These are phyloP conservation scores for Akanthomyces uredinophilus DNA, from an alignment of 2,329 filamentous ascomycete genomes.

Conservation along the genomic window DNA sequence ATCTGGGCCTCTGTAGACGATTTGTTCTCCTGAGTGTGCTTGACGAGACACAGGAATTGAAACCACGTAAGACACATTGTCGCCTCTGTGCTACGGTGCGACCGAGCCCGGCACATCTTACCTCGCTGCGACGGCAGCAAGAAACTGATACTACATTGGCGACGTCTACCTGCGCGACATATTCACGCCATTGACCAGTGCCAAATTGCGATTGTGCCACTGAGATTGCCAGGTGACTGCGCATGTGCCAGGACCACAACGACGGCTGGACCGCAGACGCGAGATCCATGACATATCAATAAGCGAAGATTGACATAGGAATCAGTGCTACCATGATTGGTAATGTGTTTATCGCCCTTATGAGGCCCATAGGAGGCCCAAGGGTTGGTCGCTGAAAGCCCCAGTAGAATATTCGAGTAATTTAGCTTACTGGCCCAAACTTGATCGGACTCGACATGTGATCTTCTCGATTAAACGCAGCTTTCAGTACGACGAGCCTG, in stretches of 20 bases:
- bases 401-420: background rate
- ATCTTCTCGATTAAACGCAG: too few relatives aligned
- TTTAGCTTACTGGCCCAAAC: background rate
- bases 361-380: background rate
- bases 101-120: background rate
- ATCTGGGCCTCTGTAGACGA: conserved; percentile 40
- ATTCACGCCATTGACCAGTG: background rate
- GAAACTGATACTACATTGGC: background rate
- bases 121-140: background rate
- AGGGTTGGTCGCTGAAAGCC: background rate
- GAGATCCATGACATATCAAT: background rate
- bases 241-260: background rate
- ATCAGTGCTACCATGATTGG: background rate
- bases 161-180: background rate
- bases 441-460: too few relatives aligned
- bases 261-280: background rate
- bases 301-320: background rate
- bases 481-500: conserved; percentile 16
- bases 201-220: background rate
- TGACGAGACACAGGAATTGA: background rate
- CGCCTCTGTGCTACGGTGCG: background rate
- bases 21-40: conserved; percentile 30
- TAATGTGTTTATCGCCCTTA: too few relatives aligned
- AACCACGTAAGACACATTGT: background rate
- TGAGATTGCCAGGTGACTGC: background rate